Base-by-base conservation (phyloP, 2,329 filamentous ascomycete species). In the Aspergillus tubingensis region DNA sequence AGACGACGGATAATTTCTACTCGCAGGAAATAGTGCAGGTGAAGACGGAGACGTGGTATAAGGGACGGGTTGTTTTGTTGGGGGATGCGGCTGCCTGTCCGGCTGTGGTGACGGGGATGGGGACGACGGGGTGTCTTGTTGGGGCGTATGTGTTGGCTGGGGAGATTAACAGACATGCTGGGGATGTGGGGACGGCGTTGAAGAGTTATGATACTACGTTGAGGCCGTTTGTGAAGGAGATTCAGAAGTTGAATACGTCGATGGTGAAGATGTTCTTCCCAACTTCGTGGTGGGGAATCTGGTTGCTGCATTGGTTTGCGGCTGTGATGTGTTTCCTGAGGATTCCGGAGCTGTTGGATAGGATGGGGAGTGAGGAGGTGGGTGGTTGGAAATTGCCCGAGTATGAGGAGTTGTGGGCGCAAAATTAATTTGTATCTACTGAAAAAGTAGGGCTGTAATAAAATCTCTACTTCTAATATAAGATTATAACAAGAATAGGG, bases 121-220 rank as follows among this genome's bases (percentile, higher is more conserved):
- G 77, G 0, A 79, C 77, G 1, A 76, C 67, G 2, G 65, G 66
- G 2, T 71, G 72, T 13, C 62, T 80, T 2, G 65, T 73, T 3
- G 77, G 76, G 0, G 82, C 83, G 0, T 88, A 87, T 66, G 71
- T 86, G 2, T 74, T 88, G 3, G 85, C 85, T 0, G 85, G 85
- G 2, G 85, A 79, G 57, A 66, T 79, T 13, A 55, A 57, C 13
- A 68, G 62, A 15, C 63, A 73, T 32, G 39, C 58, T 1, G 64
- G 66, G 8, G 39, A 71, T 55, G 15, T 70, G 2, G 3, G 57
- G 2, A 44, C 21, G 21, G 69, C 72, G 0, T 65, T 74, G 23
- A 38, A 27, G 17, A 61, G 61, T 5, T 72, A 74, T 51, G 64
- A 70, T 21, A 36, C 44, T 17, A 64, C 30, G 17, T 59, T 74